These are phyloP conservation scores for Yamadazyma aaseri DNA, from an alignment of 1,139 yeast species.

Conservation along the genomic window DNA sequence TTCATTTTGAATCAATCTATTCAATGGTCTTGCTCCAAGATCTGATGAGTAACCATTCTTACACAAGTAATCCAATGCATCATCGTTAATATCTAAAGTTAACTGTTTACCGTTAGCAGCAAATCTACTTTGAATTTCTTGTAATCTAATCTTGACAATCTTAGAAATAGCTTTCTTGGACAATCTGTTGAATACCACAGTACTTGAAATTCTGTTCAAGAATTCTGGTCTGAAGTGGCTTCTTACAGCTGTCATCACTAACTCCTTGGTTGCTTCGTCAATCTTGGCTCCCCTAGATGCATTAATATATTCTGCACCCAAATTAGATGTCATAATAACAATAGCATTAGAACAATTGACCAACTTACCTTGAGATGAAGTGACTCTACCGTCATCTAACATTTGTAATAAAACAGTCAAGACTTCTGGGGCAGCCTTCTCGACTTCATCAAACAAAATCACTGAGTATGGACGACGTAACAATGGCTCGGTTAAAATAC, in stretches of 20 bases:
- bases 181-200: conserved; percentile 87
- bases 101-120: conserved; percentile 78
- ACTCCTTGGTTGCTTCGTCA: conserved; percentile 63
- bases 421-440: conserved; percentile 99
- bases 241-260: conserved; percentile 83
- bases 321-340: conserved; percentile 93
- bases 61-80: conserved; percentile 78
- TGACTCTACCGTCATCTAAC: conserved; percentile 94
- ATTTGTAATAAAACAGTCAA: conserved; percentile 86
- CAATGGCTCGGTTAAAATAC: conserved; percentile 88
- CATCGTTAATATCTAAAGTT: conserved; percentile 64
- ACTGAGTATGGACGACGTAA: conserved; percentile 94
- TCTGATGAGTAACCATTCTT: conserved; percentile 87
- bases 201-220: conserved; percentile 90
- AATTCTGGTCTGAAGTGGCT: conserved; percentile 96
- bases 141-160: conserved; percentile 81
- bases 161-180: conserved; percentile 89
- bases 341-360: conserved; percentile 91
- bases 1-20: conserved; percentile 87
- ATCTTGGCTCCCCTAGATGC: conserved; percentile 65
- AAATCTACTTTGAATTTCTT: conserved; percentile 83
- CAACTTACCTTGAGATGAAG: conserved; percentile 90
- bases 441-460: conserved; percentile 92
- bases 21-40: conserved; percentile 96
- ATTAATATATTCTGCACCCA: conserved; percentile 90